Conservation (phyloP, 306 rosid species). For the Ormosia semicastrata region DNA sequence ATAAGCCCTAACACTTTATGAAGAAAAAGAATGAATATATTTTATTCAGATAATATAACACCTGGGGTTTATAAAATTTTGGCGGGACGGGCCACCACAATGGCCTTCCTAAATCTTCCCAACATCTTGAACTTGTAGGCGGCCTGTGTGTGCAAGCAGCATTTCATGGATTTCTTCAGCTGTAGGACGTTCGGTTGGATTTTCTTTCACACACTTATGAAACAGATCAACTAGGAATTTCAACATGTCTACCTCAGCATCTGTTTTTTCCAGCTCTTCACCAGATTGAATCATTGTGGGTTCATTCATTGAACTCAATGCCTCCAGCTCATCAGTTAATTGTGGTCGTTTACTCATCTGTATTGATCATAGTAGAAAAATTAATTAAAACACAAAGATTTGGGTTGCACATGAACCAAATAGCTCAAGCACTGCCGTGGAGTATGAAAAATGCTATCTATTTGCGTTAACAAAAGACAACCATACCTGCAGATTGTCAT, state of each 20-base stretch:
- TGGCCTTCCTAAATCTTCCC: slow-evolving; percentile 37
- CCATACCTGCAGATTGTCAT: slow-evolving; percentile 66
- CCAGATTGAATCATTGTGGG: slow-evolving; percentile 65
- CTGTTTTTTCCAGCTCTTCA: slow-evolving; percentile 44
- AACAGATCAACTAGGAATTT: slow-evolving; percentile 74
- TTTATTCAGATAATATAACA: slow-evolving; percentile 23
- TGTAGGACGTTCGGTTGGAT: slow-evolving; percentile 70
- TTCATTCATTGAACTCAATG: slow-evolving; percentile 38
- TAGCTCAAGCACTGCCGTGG: not conserved
- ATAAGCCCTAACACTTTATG: not conserved
- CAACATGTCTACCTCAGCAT: slow-evolving; percentile 35
- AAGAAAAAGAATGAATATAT: slow-evolving; percentile 23
- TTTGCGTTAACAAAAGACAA: not conserved
- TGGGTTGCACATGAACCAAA: not conserved
- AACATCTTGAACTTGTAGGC: slow-evolving; percentile 33
- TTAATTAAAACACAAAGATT: not conserved
- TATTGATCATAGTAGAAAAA: slow-evolving; percentile 7
- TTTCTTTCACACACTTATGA: slow-evolving; percentile 61
- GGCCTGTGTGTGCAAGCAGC: slow-evolving; percentile 42
- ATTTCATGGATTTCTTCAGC: slow-evolving; percentile 65
- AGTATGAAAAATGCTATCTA: not conserved
- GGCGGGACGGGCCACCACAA: slow-evolving; percentile 19
- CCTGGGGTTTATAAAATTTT: slow-evolving; percentile 28
- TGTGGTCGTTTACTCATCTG: slow-evolving; percentile 72
- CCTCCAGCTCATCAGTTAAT: slow-evolving; percentile 68